phyloP scores from a whole-genome alignment of 495 filamentous ascomycete species.

The Talaromyces borbonicus region DNA sequence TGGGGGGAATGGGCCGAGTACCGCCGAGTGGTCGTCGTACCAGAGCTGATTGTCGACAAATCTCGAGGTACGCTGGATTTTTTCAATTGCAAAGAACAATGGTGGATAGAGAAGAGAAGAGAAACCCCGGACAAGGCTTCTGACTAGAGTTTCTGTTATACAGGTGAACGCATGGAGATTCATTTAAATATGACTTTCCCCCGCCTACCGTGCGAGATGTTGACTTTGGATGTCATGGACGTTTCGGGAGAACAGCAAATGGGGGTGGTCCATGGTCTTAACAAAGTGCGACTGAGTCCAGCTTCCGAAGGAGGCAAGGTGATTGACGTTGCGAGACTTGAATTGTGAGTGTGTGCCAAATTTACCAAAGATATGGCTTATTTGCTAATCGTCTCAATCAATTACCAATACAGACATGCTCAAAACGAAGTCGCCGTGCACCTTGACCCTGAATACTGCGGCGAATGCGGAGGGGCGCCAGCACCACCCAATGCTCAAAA shows the following conservation, averaged over 20 bases:
- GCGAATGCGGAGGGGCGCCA: conserved; percentile 79
- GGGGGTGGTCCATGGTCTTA: conserved; percentile 84
- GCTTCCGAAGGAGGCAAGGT: conserved; percentile 65
- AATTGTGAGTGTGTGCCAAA: conserved; percentile 66
- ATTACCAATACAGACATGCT: conserved; percentile 37
- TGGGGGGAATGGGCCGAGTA: conserved; percentile 97
- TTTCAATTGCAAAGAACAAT: background rate
- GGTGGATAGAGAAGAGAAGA: background rate
- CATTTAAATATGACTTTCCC: conserved; percentile 97
- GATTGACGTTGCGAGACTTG: conserved; percentile 62
- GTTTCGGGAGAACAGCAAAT: conserved; percentile 93
- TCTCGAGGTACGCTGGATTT: conserved; percentile 91
- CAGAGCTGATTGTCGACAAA: conserved; percentile 94
- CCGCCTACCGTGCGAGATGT: conserved; percentile 82
- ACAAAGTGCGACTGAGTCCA: conserved; percentile 71
- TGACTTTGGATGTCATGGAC: conserved; percentile 98
- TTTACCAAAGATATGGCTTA: background rate
- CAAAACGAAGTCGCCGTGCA: conserved; percentile 63
- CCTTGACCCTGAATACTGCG: conserved; percentile 87
- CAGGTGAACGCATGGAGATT: conserved; percentile 96
- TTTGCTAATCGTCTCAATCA: background rate
- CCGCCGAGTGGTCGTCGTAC: conserved; percentile 71
- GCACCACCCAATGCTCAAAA: conserved; percentile 61
- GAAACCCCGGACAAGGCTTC: background rate
- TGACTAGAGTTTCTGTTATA: conserved; percentile 8